Evolutionary conservation across 2,329 filamentous ascomycete species (phyloP).

Genomic region (Karstenula rhodostoma): DNA sequence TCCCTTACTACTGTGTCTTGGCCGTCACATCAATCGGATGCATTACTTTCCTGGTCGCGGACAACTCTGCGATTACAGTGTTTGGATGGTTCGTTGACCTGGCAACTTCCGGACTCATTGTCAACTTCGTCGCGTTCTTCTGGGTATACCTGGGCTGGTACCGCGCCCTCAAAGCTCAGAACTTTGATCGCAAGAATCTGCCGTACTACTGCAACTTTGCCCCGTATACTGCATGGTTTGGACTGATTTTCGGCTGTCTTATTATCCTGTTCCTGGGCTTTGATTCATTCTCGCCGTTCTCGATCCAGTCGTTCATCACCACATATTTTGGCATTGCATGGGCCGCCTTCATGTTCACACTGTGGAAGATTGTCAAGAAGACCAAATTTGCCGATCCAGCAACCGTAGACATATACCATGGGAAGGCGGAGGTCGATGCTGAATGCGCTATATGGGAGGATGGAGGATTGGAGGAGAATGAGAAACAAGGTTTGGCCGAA

Average conservation of each 20-base stretch:
- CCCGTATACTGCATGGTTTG: constrained; percentile 65
- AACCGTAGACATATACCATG: constrained; percentile 51
- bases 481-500: constrained; percentile 2
- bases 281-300: constrained; percentile 59
- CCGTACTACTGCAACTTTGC: constrained; percentile 59
- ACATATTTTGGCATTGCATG: constrained; percentile 51
- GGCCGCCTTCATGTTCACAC: constrained; percentile 56
- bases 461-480: constrained; percentile 5
- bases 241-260: constrained; percentile 61
- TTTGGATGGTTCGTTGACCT: constrained; percentile 75
- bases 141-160: constrained; percentile 29
- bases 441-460: constrained; percentile 39
- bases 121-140: constrained; percentile 64
- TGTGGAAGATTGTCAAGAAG: constrained; percentile 69
- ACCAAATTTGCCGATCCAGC: constrained; percentile 56
- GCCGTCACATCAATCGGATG: constrained; percentile 4
- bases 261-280: constrained; percentile 71
- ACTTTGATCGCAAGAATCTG: constrained; percentile 62
- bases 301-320: constrained; percentile 54
- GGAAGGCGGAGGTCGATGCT: constrained; percentile 52
- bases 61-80: constrained; percentile 53
- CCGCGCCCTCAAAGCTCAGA: constrained; percentile 50
- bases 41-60: constrained; percentile 59
- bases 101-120: constrained; percentile 49
- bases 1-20: constrained; percentile 50